Evolutionary conservation across 768 basidiomycete genomes (phyloP).

Genomic region (Galerina marginata): DNA sequence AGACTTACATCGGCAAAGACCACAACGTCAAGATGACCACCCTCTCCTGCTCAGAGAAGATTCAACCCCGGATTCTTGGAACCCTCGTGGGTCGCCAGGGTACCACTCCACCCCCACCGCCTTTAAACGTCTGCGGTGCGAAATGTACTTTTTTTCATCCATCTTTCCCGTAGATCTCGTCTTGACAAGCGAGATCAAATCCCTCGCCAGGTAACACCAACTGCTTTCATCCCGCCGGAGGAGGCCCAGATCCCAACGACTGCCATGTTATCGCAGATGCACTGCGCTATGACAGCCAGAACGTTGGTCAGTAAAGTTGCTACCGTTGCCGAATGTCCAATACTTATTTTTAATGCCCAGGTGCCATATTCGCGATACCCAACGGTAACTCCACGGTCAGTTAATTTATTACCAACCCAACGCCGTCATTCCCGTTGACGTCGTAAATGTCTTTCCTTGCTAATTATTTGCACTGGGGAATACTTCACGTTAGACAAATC

Average conservation of each 20-base stretch:
- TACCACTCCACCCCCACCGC: slow-evolving; percentile 17
- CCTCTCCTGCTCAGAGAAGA: slow-evolving; percentile 36
- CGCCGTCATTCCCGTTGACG: too few relatives aligned
- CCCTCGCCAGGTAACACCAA: slow-evolving; percentile 39
- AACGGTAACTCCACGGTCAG: slow-evolving; percentile 32
- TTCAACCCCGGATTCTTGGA: slow-evolving; percentile 5
- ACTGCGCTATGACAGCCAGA: slow-evolving; percentile 50
- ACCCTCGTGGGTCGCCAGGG: slow-evolving; percentile 31
- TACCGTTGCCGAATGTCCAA: not conserved
- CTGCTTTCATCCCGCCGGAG: slow-evolving; percentile 51
- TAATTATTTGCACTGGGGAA: not conserved
- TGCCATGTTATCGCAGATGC: slow-evolving; percentile 56
- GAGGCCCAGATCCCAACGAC: slow-evolving; percentile 54
- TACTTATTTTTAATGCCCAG: slow-evolving; percentile 20
- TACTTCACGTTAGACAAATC: slow-evolving; percentile 34
- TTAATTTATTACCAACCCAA: not conserved
- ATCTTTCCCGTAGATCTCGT: not conserved
- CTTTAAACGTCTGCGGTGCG: slow-evolving; percentile 47
- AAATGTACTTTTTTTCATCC: slow-evolving; percentile 32
- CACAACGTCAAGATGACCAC: slow-evolving; percentile 46
- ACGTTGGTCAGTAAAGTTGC: slow-evolving; percentile 37
- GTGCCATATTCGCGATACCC: slow-evolving; percentile 35
- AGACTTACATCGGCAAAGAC: slow-evolving; percentile 45
- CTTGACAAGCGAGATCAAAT: not conserved
- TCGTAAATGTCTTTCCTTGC: not conserved